These are phyloP conservation scores for Amniculicola lignicola DNA, from an alignment of 495 filamentous ascomycete genomes.

Conservation along the genomic window DNA sequence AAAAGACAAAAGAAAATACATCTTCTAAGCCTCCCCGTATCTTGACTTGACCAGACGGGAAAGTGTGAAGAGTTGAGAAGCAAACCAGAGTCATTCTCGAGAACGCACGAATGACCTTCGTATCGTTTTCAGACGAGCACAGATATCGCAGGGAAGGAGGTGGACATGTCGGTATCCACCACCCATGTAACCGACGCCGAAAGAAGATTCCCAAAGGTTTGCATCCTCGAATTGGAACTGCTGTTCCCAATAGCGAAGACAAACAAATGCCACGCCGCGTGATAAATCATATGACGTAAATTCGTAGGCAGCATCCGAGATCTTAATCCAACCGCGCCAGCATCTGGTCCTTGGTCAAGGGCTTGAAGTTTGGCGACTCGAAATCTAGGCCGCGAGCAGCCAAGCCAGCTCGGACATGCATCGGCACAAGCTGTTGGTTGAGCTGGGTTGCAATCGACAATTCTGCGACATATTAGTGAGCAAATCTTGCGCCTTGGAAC, in stretches of 20 bases:
- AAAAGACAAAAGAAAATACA: slow-evolving; percentile 30
- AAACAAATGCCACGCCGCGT: slow-evolving; percentile 25
- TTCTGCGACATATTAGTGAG: slow-evolving; percentile 53
- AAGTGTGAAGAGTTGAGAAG: slow-evolving; percentile 19
- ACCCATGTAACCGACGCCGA: slow-evolving; percentile 32
- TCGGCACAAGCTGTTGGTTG: slow-evolving; percentile 82
- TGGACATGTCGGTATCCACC: slow-evolving; percentile 26
- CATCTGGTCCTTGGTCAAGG: slow-evolving; percentile 90
- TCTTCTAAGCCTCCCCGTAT: slow-evolving; percentile 22
- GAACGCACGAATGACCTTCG: slow-evolving; percentile 26
- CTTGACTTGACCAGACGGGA: slow-evolving; percentile 9
- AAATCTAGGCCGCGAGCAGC: slow-evolving; percentile 80
- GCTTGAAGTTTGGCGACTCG: slow-evolving; percentile 74
- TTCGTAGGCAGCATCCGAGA: slow-evolving; percentile 28
- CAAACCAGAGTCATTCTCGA: slow-evolving; percentile 29
- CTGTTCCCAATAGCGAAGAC: slow-evolving; percentile 15
- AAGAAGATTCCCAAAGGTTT: slow-evolving; percentile 26
- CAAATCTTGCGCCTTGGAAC: background rate
- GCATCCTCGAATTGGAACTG: slow-evolving; percentile 12
- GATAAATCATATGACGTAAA: slow-evolving; percentile 24
- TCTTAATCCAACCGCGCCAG: slow-evolving; percentile 93
- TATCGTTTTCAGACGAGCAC: slow-evolving; percentile 31
- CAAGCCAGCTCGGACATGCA: slow-evolving; percentile 71
- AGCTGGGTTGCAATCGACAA: slow-evolving; percentile 87
- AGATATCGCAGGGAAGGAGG: slow-evolving; percentile 20